Conservation (phyloP, 805 yeast genomes). For the Ogataea salicorniae region DNA sequence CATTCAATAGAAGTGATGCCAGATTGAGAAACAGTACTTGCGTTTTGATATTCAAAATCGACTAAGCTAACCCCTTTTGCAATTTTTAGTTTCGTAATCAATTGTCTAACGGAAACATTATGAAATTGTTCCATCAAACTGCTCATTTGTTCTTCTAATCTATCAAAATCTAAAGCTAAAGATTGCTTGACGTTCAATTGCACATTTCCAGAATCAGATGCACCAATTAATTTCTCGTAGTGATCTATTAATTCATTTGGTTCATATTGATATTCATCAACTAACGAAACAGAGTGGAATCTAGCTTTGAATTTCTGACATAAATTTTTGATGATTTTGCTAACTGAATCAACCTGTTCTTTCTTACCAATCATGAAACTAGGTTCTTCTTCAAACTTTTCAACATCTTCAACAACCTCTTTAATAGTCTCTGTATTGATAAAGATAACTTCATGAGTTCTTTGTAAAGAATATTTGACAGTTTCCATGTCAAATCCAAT, state of each 20-base stretch:
- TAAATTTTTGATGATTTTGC: constrained; percentile 8
- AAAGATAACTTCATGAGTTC: constrained; percentile 19
- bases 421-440: constrained; percentile 14
- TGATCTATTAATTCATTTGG: constrained; percentile 18
- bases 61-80: constrained; percentile 16
- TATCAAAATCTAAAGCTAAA: constrained; percentile 21
- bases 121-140: constrained; percentile 14
- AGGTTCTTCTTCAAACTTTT: background rate
- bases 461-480: background rate
- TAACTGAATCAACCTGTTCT: constrained; percentile 1
- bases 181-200: constrained; percentile 11
- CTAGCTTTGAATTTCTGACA: constrained; percentile 16
- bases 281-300: constrained; percentile 20
- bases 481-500: constrained; percentile 14
- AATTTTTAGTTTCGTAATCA: constrained; percentile 13
- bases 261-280: constrained; percentile 24
- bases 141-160: constrained; percentile 6
- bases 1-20: constrained; percentile 6
- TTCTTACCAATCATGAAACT: constrained; percentile 1
- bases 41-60: constrained; percentile 13
- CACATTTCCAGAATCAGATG: background rate
- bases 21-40: background rate
- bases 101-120: constrained; percentile 12
- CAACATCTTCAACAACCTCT: background rate
- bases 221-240: constrained; percentile 9